Evolutionary conservation across 768 basidiomycete genomes (phyloP).

Genomic region (Pholiota molesta): DNA sequence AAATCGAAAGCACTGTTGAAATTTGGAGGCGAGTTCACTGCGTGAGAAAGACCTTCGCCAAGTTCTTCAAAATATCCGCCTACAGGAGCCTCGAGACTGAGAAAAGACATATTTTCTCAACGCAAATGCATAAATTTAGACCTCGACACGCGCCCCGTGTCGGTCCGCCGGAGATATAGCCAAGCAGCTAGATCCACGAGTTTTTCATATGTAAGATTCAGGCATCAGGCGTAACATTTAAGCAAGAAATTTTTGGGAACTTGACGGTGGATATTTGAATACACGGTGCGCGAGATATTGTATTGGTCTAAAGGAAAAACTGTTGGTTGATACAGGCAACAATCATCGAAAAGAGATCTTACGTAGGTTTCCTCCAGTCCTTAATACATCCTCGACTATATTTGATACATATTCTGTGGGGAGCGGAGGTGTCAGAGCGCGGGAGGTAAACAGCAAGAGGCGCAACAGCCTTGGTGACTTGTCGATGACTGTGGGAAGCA

Average conservation of each 20-base stretch:
- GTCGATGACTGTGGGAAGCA: not conserved
- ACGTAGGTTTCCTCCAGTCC: not conserved
- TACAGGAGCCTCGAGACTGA: conserved; percentile 4
- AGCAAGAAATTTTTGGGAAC: not conserved
- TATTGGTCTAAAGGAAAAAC: not conserved
- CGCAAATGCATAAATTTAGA: not conserved
- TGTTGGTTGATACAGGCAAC: not conserved
- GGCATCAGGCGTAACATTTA: not conserved
- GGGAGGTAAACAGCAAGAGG: no score
- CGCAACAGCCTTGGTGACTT: no score
- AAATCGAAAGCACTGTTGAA: not conserved
- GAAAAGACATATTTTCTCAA: conserved; percentile 7
- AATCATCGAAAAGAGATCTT: not conserved
- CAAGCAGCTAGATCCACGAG: not conserved
- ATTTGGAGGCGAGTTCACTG: conserved; percentile 1
- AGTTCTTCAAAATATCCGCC: conserved; percentile 2
- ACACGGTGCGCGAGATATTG: not conserved
- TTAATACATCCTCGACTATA: no score
- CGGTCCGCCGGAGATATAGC: not conserved
- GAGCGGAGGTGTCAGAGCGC: no score
- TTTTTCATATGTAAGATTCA: no score
- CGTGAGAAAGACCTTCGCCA: conserved; percentile 3
- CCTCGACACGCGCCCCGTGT: not conserved
- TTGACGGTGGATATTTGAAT: not conserved
- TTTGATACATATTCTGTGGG: no score